Conservation (phyloP, 805 yeast species). For the Ogataea degrootiae region DNA sequence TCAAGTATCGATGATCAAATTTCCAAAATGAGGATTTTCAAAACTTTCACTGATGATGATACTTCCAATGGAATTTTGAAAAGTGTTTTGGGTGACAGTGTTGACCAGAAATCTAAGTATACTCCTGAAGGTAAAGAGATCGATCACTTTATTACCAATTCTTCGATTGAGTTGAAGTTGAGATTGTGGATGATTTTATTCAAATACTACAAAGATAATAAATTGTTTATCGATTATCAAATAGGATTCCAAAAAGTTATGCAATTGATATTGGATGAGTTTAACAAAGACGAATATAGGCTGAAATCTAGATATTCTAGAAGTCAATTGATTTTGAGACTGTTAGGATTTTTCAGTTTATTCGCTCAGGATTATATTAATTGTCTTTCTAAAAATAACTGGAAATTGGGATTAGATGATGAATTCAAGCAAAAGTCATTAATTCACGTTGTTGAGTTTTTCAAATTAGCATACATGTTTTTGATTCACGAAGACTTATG, state of each 20-base stretch:
- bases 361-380: conserved; percentile 37
- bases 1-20: conserved; percentile 53
- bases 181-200: conserved; percentile 74
- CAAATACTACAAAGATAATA: conserved; percentile 41
- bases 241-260: conserved; percentile 51
- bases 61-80: conserved; percentile 24
- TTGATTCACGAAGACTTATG: conserved; percentile 51
- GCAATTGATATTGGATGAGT: conserved; percentile 36
- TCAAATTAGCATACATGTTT: conserved; percentile 43
- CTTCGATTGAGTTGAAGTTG: conserved; percentile 63
- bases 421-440: conserved; percentile 9
- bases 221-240: conserved; percentile 33
- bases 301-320: conserved; percentile 31
- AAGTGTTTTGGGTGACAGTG: conserved; percentile 20
- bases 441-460: conserved; percentile 26
- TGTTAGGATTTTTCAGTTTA: conserved; percentile 51
- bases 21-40: conserved; percentile 66
- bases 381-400: conserved; percentile 26
- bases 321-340: conserved; percentile 38
- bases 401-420: conserved; percentile 32
- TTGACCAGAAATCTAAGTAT: conserved; percentile 27
- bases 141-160: conserved; percentile 51
- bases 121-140: conserved; percentile 46
- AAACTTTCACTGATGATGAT: conserved; percentile 53
- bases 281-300: conserved; percentile 24